Conservation (phyloP, 2,329 filamentous ascomycete species). For the Beauveria caledonica region DNA sequence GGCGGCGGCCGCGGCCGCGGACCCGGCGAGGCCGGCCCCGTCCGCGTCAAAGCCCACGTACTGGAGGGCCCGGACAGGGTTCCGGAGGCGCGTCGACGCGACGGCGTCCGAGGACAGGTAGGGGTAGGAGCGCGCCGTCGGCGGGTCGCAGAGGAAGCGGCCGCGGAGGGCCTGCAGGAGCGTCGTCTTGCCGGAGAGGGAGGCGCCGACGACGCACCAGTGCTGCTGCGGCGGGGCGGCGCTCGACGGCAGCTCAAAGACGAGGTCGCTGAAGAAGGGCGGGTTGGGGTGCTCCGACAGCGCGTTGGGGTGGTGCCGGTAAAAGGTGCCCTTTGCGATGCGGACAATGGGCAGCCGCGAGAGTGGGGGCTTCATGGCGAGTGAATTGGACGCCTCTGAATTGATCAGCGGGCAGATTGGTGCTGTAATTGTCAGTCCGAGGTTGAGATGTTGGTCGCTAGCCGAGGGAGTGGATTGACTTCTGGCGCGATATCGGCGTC, state of each 20-base stretch:
- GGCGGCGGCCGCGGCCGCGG: constrained; percentile 39
- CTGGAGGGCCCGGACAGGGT: constrained; percentile 61
- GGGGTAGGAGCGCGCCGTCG: constrained; percentile 68
- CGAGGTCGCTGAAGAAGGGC: constrained; percentile 63
- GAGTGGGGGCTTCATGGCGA: constrained; percentile 29
- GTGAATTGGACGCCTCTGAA: constrained; percentile 18
- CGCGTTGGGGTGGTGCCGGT: constrained; percentile 60
- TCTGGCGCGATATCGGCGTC: neutral
- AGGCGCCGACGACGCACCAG: constrained; percentile 81
- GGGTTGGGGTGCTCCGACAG: constrained; percentile 49
- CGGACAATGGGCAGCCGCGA: constrained; percentile 52
- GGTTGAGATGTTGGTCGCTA: neutral
- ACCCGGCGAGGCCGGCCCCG: constrained; percentile 40
- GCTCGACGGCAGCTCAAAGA: constrained; percentile 58
- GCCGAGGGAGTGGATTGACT: neutral
- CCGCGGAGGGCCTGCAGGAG: constrained; percentile 75
- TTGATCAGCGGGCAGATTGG: constrained; percentile 3
- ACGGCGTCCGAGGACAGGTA: constrained; percentile 56
- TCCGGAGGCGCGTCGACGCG: constrained; percentile 47
- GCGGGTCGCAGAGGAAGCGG: constrained; percentile 65
- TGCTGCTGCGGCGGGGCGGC: constrained; percentile 49
- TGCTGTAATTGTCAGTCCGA: neutral
- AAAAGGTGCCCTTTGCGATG: constrained; percentile 76
- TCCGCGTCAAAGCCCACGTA: constrained; percentile 89
- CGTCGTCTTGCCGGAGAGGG: constrained; percentile 69